Conservation (phyloP, 2,329 filamentous ascomycete genomes). For the Trichoderma guizhouense region DNA sequence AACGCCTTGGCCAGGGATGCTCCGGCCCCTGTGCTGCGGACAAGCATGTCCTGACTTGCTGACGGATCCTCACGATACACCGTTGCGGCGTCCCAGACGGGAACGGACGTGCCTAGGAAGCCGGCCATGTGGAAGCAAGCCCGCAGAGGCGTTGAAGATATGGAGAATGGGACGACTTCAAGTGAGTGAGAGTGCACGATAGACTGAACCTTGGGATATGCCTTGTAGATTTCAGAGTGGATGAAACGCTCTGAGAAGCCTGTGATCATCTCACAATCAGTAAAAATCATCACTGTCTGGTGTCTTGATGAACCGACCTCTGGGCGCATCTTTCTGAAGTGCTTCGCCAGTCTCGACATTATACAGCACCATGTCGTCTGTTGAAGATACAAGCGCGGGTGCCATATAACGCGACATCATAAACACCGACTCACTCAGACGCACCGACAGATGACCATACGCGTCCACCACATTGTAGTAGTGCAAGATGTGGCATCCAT, state of each 20-base stretch:
- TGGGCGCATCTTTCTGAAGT: background rate
- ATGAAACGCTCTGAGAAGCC: slow-evolving; percentile 12
- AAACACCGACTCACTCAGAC: slow-evolving; percentile 4
- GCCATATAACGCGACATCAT: slow-evolving; percentile 15
- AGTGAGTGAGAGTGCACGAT: slow-evolving; percentile 8
- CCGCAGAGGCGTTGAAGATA: background rate
- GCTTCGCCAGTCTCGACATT: slow-evolving; percentile 7
- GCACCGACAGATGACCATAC: slow-evolving; percentile 1
- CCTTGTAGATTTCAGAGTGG: slow-evolving; percentile 9
- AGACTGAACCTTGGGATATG: background rate
- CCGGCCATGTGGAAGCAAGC: slow-evolving; percentile 12
- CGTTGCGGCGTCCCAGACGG: slow-evolving; percentile 1
- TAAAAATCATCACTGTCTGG: too few relatives aligned
- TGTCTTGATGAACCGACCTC: background rate
- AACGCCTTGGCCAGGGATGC: slow-evolving; percentile 5
- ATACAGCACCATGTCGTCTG: slow-evolving; percentile 8
- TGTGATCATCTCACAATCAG: background rate
- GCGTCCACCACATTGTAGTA: slow-evolving; percentile 8
- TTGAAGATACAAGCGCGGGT: background rate
- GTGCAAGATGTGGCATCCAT: slow-evolving; percentile 12
- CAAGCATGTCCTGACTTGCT: slow-evolving; percentile 4
- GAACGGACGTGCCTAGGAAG: background rate
- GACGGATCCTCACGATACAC: background rate
- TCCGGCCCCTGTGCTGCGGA: background rate
- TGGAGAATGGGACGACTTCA: slow-evolving; percentile 10